Evolutionary conservation across 805 yeast species (phyloP).

Genomic region (Teunomyces stri): DNA sequence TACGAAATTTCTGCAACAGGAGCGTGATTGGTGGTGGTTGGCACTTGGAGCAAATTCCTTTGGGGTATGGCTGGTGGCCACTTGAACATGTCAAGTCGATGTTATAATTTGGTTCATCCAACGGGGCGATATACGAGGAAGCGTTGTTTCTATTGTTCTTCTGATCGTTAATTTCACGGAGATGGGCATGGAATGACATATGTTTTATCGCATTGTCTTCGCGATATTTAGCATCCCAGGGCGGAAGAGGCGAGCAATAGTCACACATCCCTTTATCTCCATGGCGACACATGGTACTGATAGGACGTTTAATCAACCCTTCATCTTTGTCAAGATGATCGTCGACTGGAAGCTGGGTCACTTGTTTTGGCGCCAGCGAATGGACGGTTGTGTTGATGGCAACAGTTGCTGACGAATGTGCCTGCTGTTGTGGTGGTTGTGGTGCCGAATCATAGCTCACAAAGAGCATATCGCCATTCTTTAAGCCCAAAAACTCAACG

Average conservation of each 20-base stretch:
- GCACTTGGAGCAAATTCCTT: constrained; percentile 92
- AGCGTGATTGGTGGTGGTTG: constrained; percentile 95
- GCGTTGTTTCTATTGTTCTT: constrained; percentile 58
- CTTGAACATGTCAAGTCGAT: constrained; percentile 64
- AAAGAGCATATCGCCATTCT: constrained; percentile 60
- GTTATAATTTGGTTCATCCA: constrained; percentile 65
- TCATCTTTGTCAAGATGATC: constrained; percentile 56
- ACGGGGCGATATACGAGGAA: constrained; percentile 74
- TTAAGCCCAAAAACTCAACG: constrained; percentile 45
- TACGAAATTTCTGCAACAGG: constrained; percentile 84
- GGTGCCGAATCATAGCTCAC: constrained; percentile 30
- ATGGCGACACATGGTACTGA: constrained; percentile 72
- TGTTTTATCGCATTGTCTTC: constrained; percentile 80
- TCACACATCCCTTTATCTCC: constrained; percentile 97
- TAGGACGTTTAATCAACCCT: constrained; percentile 70
- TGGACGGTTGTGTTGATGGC: not conserved
- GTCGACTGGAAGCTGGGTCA: constrained; percentile 53
- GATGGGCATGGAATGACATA: constrained; percentile 78
- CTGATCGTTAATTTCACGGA: constrained; percentile 66
- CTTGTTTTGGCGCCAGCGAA: not conserved
- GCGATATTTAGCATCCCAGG: constrained; percentile 83
- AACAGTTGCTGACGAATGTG: constrained; percentile 12
- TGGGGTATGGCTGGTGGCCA: constrained; percentile 94
- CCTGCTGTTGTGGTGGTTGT: constrained; percentile 12
- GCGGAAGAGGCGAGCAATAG: constrained; percentile 92